phyloP scores from a whole-genome alignment of 202 grass and related monocot genomes.

The Dendrocalamus latiflorus region DNA sequence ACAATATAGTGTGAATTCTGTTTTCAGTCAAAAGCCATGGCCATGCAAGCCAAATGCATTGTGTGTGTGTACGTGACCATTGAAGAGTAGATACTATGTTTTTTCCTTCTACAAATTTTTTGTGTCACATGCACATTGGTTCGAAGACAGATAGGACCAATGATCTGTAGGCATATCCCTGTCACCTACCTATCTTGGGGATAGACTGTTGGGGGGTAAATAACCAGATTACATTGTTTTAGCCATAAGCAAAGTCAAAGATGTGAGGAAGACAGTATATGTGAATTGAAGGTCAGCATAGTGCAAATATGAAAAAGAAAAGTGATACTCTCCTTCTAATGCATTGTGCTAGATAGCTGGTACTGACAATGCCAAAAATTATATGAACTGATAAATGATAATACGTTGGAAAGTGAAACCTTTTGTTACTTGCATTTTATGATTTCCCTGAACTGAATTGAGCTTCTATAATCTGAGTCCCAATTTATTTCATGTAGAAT shows the following conservation, averaged over 20 bases:
- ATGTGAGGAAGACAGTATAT: not conserved
- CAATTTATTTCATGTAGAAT: too few relatives aligned
- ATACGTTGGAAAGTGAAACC: too few relatives aligned
- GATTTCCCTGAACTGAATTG: too few relatives aligned
- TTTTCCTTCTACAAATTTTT: not conserved
- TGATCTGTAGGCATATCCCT: not conserved
- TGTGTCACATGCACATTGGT: not conserved
- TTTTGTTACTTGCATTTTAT: too few relatives aligned
- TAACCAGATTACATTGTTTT: not conserved
- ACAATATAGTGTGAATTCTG: too few relatives aligned
- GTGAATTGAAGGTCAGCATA: not conserved
- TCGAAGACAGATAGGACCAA: not conserved
- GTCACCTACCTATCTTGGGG: not conserved
- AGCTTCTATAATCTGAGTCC: too few relatives aligned
- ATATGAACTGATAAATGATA: too few relatives aligned
- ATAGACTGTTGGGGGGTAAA: not conserved
- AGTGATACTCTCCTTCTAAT: not conserved
- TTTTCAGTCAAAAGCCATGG: too few relatives aligned
- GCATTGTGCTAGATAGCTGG: not conserved
- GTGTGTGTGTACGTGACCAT: not conserved
- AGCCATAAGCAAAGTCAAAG: not conserved
- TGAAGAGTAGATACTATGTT: not conserved
- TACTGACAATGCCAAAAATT: too few relatives aligned
- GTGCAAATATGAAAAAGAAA: not conserved
- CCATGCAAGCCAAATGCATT: slow-evolving; percentile 4